phyloP scores from a whole-genome alignment of 169 alveolate genomes.

The Cryptosporidium ryanae region DNA sequence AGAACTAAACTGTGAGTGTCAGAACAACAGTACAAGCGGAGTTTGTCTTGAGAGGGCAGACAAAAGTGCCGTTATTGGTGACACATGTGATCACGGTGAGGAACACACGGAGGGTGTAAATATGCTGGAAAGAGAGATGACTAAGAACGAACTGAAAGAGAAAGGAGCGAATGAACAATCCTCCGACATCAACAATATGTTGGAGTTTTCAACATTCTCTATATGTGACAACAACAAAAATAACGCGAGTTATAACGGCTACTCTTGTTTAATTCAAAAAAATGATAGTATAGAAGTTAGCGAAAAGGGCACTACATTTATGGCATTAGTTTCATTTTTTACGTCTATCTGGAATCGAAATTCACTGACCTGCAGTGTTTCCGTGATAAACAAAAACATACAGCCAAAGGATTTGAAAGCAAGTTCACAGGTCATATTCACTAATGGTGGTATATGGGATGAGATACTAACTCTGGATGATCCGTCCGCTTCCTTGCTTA shows the following conservation, averaged over 20 bases:
- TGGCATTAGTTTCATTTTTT: conserved; percentile 68
- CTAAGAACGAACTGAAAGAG: too few relatives aligned
- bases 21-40: background rate
- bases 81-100: too few relatives aligned
- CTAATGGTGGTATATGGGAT: conserved; percentile 89
- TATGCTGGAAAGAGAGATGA: too few relatives aligned
- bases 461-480: conserved; percentile 84
- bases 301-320: conserved; percentile 60
- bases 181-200: background rate
- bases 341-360: conserved; percentile 62
- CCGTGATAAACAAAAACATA: conserved; percentile 64
- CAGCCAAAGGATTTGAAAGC: conserved; percentile 61
- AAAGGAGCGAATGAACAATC: too few relatives aligned
- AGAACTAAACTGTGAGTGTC: background rate
- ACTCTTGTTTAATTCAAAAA: conserved; percentile 3
- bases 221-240: background rate
- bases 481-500: conserved; percentile 78
- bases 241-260: background rate
- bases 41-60: too few relatives aligned
- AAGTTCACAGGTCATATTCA: conserved; percentile 44
- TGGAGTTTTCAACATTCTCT: conserved; percentile 2
- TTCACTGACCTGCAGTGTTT: conserved; percentile 64
- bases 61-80: too few relatives aligned
- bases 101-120: too few relatives aligned
- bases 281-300: background rate